Evolutionary conservation across 176 grass and related monocot genomes (phyloP), one percentile per base, ranked within the genome.

Genomic region (Oryza glaberrima): DNA sequence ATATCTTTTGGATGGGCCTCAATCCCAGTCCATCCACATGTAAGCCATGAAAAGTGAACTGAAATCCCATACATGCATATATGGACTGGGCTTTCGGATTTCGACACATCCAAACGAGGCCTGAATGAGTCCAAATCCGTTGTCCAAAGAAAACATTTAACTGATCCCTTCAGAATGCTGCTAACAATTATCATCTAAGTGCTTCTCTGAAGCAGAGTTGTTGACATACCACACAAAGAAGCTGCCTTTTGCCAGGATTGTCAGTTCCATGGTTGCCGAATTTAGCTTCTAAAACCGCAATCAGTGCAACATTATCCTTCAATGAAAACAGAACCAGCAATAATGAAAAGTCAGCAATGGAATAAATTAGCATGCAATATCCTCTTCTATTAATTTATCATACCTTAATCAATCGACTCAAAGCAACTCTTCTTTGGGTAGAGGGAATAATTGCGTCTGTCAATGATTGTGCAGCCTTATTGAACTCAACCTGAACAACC

Each of bases 381-480:
- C 56, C 56, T 34, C 38, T 70, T 76, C 30, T 44, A 20, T 38
- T 36, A 46, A 36, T 63, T 77, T n/a, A 65, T 45, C 66, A 80
- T 77, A 93, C 97, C 77, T 99, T 99, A 78, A 99, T 86, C 86
- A 99, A 86, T 46, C 97, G 90, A 80, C 60, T 92, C 67, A 99
- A 87, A 85, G 97, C 97, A 63, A 87, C 82, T 86, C 91, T 96
- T 88, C 88, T 94, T 80, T 99, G 97, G 84, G 78, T 35, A 92
- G 94, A 26, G 83, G 88, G 85, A 83, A 99, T 99, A 76, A 92
- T 94, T 1, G 86, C 86, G 60, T 96, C 97, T n/a, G 94, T 96
- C 86, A 99, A 88, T 72, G 97, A 99, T 67, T 99, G 94, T 88
- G 97, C 97, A 84, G 97, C 97, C 86, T 99, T 99, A 83, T 99